Evolutionary conservation across 2,329 filamentous ascomycete genomes (phyloP), one percentile per base, ranked within the genome.

Genomic region (Penicillium fuscoglaucum): DNA sequence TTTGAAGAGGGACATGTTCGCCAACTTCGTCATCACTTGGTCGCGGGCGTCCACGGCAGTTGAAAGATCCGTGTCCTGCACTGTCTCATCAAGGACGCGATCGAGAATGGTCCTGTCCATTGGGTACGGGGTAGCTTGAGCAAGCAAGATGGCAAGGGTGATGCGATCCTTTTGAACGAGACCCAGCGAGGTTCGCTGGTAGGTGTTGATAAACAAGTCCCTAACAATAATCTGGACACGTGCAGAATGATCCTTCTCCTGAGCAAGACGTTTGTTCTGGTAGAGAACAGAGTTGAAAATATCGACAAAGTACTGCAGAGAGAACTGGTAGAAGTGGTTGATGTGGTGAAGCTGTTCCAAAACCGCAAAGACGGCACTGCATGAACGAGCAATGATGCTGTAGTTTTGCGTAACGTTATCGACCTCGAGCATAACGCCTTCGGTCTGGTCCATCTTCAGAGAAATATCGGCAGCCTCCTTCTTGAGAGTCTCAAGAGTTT

Each of bases 241-340:
- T 15, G 82, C 82, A 65, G 91, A 87, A 76, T 96, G 86, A 63
- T 95, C 88, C 33, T 84, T 87, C 74, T 89, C 87, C 59, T 81
- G 83, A 21, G 84, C 83, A 52, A 95, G 81, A 59, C 86, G 87
- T 69, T 88, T 87, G 75, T 96, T 96, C 58, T 86, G 84, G 66
- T 89, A 89, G 40, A 99, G 83, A 8, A 99, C 95, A 6, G 89
- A 87, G 72, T 96, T 90, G 84, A 99, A 99, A 67, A 99, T 99
- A 73, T 97, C 90, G 55, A 96, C 85, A 79, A 99, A 99, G 78
- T 96, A 99, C 76, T 97, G 93, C 59, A 99, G 83, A 39, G 95
- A 99, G 82, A 99, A 99, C 74, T 98, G 96, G 77, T 99, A 99
- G 79, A 98, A 98, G 81, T 98, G 95, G 75, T 99, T 97, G 74